Conservation (phyloP, 805 yeast species). For the Ogataea nonfermentans region DNA sequence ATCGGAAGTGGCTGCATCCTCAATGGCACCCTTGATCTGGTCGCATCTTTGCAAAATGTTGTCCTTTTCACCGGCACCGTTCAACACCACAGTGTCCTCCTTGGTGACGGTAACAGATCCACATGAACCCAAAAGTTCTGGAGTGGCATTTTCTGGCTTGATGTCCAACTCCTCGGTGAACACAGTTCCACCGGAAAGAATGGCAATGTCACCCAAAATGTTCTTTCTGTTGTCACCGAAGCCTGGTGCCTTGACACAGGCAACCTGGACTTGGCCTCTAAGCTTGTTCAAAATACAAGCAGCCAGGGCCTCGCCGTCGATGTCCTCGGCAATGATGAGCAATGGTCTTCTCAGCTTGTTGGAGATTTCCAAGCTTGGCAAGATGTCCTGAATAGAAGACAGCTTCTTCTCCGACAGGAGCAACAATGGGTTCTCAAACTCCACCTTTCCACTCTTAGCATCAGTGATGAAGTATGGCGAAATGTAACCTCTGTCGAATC, state of each 20-base stretch:
- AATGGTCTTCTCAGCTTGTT: constrained; percentile 92
- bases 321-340: constrained; percentile 89
- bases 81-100: constrained; percentile 91
- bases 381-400: constrained; percentile 82
- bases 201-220: constrained; percentile 92
- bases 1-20: constrained; percentile 72
- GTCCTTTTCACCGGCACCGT: constrained; percentile 88
- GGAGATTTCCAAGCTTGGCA: constrained; percentile 91
- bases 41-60: constrained; percentile 83
- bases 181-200: constrained; percentile 89
- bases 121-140: constrained; percentile 85
- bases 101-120: constrained; percentile 91
- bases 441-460: constrained; percentile 89
- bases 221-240: constrained; percentile 98
- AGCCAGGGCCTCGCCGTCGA: constrained; percentile 98
- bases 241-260: constrained; percentile 98
- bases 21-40: constrained; percentile 82
- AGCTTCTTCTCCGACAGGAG: constrained; percentile 91
- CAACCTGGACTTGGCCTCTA: constrained; percentile 97
- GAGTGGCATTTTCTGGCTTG: constrained; percentile 92
- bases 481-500: constrained; percentile 95
- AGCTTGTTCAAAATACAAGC: constrained; percentile 96
- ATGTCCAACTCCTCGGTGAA: constrained; percentile 92
- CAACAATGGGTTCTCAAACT: constrained; percentile 89
- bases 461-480: constrained; percentile 96